Conservation (phyloP, 2,329 filamentous ascomycete genomes). For the Fusarium domesticum region DNA sequence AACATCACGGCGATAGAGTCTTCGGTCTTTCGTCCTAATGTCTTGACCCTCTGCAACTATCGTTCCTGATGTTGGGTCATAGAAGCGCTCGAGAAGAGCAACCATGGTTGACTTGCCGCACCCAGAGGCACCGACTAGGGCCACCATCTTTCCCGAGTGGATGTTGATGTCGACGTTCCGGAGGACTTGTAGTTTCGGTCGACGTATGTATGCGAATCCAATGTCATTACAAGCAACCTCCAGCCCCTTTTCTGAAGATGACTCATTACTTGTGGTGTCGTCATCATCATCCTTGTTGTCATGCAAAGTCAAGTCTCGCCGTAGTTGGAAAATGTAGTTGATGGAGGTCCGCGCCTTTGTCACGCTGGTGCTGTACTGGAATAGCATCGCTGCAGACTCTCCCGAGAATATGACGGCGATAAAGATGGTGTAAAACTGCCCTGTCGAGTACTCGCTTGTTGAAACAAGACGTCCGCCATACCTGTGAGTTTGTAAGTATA, state of each 20-base stretch:
- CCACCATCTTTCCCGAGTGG: conserved; percentile 47
- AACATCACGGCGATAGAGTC: conserved; percentile 35
- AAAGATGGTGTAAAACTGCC: conserved; percentile 51
- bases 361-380: conserved; percentile 49
- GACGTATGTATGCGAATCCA: conserved; percentile 55
- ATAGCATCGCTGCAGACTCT: conserved; percentile 41
- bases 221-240: conserved; percentile 50
- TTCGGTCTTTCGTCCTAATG: conserved; percentile 30
- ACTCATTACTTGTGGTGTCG: conserved; percentile 1
- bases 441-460: conserved; percentile 44
- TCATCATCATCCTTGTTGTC: conserved; percentile 29
- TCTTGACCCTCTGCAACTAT: conserved; percentile 32
- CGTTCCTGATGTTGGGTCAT: conserved; percentile 35
- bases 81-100: conserved; percentile 47
- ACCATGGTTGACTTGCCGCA: conserved; percentile 62
- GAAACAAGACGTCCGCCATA: conserved; percentile 42
- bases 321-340: conserved; percentile 48
- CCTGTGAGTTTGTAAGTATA: conserved; percentile 17
- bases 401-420: conserved; percentile 48
- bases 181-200: conserved; percentile 36
- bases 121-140: conserved; percentile 56
- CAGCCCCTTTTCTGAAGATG: conserved; percentile 25
- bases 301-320: conserved; percentile 29
- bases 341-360: conserved; percentile 48
- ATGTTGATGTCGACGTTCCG: conserved; percentile 42